These are phyloP conservation scores for Coniochaeta ligniaria DNA, from an alignment of 2,329 filamentous ascomycete genomes.

Conservation along the genomic window DNA sequence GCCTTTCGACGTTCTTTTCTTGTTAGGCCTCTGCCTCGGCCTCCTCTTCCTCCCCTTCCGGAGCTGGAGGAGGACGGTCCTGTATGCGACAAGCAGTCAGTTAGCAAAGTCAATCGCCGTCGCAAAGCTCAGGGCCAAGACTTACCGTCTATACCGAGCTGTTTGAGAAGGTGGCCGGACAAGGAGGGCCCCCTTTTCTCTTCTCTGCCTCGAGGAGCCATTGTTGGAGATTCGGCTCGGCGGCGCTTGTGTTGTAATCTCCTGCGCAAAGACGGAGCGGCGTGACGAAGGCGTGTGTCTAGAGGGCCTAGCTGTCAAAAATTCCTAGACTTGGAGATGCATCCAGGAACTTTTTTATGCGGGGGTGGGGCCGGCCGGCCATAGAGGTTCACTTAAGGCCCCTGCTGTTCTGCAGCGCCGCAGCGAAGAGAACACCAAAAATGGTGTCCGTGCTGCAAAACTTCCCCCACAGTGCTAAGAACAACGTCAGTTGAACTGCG, in stretches of 20 bases:
- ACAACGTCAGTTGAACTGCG: constrained; percentile 9
- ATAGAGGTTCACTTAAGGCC: background rate
- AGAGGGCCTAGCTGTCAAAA: background rate
- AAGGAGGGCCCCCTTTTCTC: constrained; percentile 30
- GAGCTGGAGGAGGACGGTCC: background rate
- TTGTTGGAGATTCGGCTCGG: constrained; percentile 6
- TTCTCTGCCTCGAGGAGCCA: constrained; percentile 14
- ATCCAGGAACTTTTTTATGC: background rate
- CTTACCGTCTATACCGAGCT: constrained; percentile 25
- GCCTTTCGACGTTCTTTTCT: constrained; percentile 63
- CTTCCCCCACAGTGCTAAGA: constrained; percentile 7
- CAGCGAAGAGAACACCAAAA: background rate
- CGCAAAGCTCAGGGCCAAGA: background rate
- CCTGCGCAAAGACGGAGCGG: background rate
- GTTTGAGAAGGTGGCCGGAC: constrained; percentile 33
- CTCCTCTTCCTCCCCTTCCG: constrained; percentile 3
- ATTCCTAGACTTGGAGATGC: background rate
- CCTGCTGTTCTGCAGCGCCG: background rate
- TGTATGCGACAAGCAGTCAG: background rate
- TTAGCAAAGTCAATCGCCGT: background rate
- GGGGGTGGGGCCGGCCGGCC: background rate
- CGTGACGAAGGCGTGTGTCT: background rate
- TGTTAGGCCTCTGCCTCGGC: constrained; percentile 11
- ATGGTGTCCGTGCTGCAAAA: background rate
- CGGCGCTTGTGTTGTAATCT: background rate